These are phyloP conservation scores for Sordaria brevicollis DNA, from an alignment of 495 filamentous ascomycete species.

Conservation along the genomic window DNA sequence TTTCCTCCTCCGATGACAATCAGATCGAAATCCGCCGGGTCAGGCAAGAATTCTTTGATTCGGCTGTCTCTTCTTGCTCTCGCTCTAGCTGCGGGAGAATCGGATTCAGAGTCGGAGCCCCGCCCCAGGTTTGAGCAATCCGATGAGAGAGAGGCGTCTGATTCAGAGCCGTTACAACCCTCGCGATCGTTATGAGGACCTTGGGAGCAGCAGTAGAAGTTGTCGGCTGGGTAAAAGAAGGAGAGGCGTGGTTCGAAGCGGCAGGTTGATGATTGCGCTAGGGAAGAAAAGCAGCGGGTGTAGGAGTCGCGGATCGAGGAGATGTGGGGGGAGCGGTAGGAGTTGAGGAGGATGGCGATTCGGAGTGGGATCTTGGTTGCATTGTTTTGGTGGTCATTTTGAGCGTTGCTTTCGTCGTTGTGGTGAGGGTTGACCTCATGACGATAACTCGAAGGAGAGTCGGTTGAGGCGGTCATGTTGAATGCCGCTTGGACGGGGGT, in stretches of 20 bases:
- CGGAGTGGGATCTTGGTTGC: neutral
- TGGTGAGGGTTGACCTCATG: neutral
- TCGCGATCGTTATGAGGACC: neutral
- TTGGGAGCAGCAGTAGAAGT: neutral
- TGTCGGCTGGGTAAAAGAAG: conserved; percentile 35
- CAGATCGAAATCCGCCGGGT: conserved; percentile 34
- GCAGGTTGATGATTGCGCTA: conserved; percentile 4
- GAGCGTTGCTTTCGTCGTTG: neutral
- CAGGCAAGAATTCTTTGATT: conserved; percentile 19
- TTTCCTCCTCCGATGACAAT: conserved; percentile 39
- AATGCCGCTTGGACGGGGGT: conserved; percentile 11
- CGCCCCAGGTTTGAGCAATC: neutral
- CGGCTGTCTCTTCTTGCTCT: neutral
- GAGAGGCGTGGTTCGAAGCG: conserved; percentile 13
- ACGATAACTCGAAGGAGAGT: neutral
- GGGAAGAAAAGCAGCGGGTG: conserved; percentile 23
- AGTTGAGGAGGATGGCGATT: conserved; percentile 39
- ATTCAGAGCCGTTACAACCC: neutral
- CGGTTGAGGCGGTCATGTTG: conserved; percentile 12
- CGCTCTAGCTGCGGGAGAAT: neutral
- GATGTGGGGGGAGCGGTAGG: conserved; percentile 28
- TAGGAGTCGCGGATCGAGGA: conserved; percentile 31
- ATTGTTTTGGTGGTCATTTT: neutral
- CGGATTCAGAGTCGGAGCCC: neutral
- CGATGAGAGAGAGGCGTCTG: neutral